phyloP scores from a whole-genome alignment of 371 early-diverging fungal species.

The Mucor mucedo region DNA sequence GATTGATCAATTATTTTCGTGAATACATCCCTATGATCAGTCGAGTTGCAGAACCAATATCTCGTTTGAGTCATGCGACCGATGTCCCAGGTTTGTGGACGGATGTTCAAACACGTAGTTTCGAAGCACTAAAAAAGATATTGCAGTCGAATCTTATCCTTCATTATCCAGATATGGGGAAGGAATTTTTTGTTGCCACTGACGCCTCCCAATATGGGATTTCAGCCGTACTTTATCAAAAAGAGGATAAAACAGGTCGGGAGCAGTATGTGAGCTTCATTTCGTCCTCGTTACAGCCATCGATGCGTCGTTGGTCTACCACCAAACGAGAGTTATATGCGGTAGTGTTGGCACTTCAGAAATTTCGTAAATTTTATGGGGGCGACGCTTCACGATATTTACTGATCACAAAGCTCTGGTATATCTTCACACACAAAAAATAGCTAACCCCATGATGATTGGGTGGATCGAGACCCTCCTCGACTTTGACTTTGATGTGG shows the following conservation, averaged over 20 bases:
- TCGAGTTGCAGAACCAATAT: constrained; percentile 26
- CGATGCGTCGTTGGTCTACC: background rate
- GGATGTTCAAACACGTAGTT: background rate
- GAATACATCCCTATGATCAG: constrained; percentile 22
- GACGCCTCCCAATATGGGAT: constrained; percentile 9
- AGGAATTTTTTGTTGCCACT: constrained; percentile 7
- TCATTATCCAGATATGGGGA: constrained; percentile 1
- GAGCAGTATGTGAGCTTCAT: constrained; percentile 5
- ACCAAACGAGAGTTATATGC: constrained; percentile 20
- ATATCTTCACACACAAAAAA: constrained; percentile 21
- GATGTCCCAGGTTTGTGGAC: constrained; percentile 3
- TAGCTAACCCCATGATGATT: constrained; percentile 16
- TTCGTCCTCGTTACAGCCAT: constrained; percentile 3
- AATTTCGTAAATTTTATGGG: constrained; percentile 34
- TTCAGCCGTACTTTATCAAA: constrained; percentile 3
- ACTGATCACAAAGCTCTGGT: constrained; percentile 26
- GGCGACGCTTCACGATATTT: constrained; percentile 7
- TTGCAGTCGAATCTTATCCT: constrained; percentile 4
- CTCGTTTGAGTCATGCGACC: constrained; percentile 20
- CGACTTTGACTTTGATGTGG: constrained; percentile 13
- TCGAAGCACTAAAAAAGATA: constrained; percentile 13
- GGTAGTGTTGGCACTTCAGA: constrained; percentile 15
- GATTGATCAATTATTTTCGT: constrained; percentile 31
- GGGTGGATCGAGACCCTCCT: constrained; percentile 28
- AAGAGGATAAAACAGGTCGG: background rate